phyloP scores from a whole-genome alignment of 1,139 yeast genomes.

The Hyphopichia buzzinii region DNA sequence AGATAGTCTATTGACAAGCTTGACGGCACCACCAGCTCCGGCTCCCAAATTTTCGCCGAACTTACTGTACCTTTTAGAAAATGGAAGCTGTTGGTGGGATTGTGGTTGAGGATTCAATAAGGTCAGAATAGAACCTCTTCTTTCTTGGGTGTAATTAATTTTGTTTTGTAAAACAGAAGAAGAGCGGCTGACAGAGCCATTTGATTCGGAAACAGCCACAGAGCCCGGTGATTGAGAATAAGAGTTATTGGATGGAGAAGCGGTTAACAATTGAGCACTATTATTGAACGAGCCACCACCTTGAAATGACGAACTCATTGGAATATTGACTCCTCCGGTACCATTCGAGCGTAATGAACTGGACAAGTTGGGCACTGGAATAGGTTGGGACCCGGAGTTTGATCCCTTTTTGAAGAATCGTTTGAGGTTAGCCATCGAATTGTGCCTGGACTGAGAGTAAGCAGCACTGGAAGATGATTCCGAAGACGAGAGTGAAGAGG shows the following conservation, averaged over 20 bases:
- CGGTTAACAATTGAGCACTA: conserved; percentile 20
- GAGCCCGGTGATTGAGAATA: conserved; percentile 30
- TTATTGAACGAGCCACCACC: conserved; percentile 9
- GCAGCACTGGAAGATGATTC: conserved; percentile 32
- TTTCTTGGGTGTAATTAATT: conserved; percentile 31
- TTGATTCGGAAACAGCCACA: conserved; percentile 13
- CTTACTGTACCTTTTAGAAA: conserved; percentile 75
- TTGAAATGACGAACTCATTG: conserved; percentile 15
- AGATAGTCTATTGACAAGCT: conserved; percentile 62
- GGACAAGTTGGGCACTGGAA: conserved; percentile 38
- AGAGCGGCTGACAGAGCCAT: conserved; percentile 25
- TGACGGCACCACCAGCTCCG: conserved; percentile 95
- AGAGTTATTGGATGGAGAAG: conserved; percentile 33
- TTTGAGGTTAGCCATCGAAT: conserved; percentile 73
- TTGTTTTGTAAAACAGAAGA: conserved; percentile 29
- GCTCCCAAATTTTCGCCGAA: conserved; percentile 89
- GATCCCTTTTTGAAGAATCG: conserved; percentile 52
- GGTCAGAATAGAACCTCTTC: conserved; percentile 39
- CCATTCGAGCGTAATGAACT: conserved; percentile 36
- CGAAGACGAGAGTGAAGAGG: conserved; percentile 37
- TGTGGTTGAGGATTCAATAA: conserved; percentile 15
- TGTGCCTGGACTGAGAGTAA: conserved; percentile 45
- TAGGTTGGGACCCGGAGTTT: conserved; percentile 23
- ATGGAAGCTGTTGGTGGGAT: conserved; percentile 44
- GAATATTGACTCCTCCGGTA: conserved; percentile 18